phyloP scores from a whole-genome alignment of 768 basidiomycete genomes.

The Pilatotrama ljubarskyi region DNA sequence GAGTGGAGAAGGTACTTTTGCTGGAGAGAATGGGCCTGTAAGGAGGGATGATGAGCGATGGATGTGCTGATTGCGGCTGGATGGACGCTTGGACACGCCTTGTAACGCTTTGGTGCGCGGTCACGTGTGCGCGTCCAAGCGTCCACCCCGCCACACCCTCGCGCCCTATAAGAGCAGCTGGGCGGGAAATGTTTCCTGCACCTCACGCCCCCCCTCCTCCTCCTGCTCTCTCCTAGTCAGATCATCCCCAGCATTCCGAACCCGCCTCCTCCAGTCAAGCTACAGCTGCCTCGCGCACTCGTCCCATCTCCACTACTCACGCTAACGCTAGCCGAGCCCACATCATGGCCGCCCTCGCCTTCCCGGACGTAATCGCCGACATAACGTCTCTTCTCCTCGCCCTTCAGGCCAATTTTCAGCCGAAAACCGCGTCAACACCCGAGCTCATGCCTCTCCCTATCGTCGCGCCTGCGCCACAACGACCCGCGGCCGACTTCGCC shows the following conservation, averaged over 20 bases:
- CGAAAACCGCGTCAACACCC: neutral
- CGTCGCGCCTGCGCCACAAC: constrained; percentile 8
- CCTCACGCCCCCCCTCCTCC: neutral
- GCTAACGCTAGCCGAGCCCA: neutral
- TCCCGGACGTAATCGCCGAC: constrained; percentile 4
- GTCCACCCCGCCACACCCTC: neutral
- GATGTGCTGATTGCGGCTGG: neutral
- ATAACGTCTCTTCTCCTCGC: neutral
- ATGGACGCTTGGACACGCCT: no score
- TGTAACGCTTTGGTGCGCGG: constrained; percentile 11
- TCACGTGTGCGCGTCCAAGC: constrained; percentile 13
- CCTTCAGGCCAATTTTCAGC: neutral
- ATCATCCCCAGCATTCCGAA: neutral
- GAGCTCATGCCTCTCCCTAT: neutral
- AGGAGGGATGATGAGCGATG: neutral
- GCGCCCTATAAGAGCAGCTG: constrained; percentile 2
- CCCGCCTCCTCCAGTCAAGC: no score
- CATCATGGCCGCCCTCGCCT: constrained; percentile 3
- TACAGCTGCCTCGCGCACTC: neutral
- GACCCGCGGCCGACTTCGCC: constrained; percentile 5
- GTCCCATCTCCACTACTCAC: constrained; percentile 2
- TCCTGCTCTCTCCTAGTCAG: neutral
- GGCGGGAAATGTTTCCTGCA: neutral
- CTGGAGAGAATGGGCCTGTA: neutral
- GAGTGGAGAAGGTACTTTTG: neutral